Evolutionary conservation across 331 rosid species (phyloP), one percentile per base, ranked within the genome.

Genomic region (Malus hybrid): DNA sequence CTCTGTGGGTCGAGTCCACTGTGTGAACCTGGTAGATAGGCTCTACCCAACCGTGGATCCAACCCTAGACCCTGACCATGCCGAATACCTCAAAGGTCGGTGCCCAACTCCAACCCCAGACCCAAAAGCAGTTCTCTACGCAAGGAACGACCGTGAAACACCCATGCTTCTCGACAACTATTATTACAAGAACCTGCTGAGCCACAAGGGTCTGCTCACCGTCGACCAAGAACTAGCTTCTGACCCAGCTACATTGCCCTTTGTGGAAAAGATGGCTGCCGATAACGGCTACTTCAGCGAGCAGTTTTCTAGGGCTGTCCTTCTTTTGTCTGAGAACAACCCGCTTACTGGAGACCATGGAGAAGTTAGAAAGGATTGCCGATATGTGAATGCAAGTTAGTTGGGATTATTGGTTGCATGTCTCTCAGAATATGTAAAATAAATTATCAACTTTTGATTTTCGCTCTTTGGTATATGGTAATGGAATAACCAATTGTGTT

Each of bases 1-100:
- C 76, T 95, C 99, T 0, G 96, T 90, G 4, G 98, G 99, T 16
- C 88, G 97, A 75, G 87, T 86, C n/a, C 99, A 92, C 50, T 95
- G 97, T 65, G 68, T 46, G 42, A 90, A 90, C 33, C 31, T 92
- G 0, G 98, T 89, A 0, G 83, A 87, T 0, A 85, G 98, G 32
- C 81, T 92, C 5, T 92, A 95, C 81, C 99, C 99, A 0, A 84
- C 84, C 0, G 83, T 87, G 6, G 97, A 95, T 64, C 78, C 89
- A 9, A 85, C 90, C 0, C 52, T 90, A 34, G 84, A 95, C 28
- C 93, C 91, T 0, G 29, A 82, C 55, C 81, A 90, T 5, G 96
- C 93, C 0, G 54, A 44, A 33, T 92, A 95, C 81, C 78, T 92
- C 16, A 92, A 87, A 66, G 82, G 71, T 0, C 82, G 99, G 11